Evolutionary conservation across 495 filamentous ascomycete genomes (phyloP), one percentile per base, ranked within the genome.

Genomic region (Penicillium herquei): DNA sequence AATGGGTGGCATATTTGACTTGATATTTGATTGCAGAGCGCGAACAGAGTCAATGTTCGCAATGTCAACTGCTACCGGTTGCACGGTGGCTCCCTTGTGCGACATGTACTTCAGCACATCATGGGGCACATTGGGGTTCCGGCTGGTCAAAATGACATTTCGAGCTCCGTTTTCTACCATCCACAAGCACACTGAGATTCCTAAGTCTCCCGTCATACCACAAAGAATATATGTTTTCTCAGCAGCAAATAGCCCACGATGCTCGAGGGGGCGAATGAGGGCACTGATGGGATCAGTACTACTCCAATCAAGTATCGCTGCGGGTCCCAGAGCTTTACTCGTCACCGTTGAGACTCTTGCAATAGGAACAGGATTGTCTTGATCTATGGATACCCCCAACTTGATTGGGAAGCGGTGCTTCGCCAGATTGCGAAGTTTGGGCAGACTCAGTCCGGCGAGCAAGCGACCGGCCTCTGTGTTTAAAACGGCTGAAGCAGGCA

Each of bases 1-100:
- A 46, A 87, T 70, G 8, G 77, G 75, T 5, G 79, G 79, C 64
- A 54, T 1, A 12, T 6, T 35, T 6, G 33, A 6, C 33, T 35
- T 35, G 33, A 35, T 11, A 6, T 35, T 6, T 11, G 6, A 6
- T 6, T 6, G 6, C 6, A 35, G 33, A 11, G 33, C 33, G 6
- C 11, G 6, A 35, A 11, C 11, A 6, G 6, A 11, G 6, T 35
- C 33, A 6, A 6, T 35, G 33, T 35, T 35, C 33, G 33, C 11
- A 11, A 35, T 35, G 33, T 35, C 33, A 11, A 6, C 11, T 35
- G 33, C 33, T 6, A 35, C 6, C 33, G 11, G 11, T 11, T 35
- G 6, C 33, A 35, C 33, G 11, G 33, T 35, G 11, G 33, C 33
- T 6, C 33, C 33, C 33, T 11, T 6, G 33, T 35, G 6, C n/a